phyloP scores from a whole-genome alignment of 2,329 filamentous ascomycete genomes.

The Periconia sp. region DNA sequence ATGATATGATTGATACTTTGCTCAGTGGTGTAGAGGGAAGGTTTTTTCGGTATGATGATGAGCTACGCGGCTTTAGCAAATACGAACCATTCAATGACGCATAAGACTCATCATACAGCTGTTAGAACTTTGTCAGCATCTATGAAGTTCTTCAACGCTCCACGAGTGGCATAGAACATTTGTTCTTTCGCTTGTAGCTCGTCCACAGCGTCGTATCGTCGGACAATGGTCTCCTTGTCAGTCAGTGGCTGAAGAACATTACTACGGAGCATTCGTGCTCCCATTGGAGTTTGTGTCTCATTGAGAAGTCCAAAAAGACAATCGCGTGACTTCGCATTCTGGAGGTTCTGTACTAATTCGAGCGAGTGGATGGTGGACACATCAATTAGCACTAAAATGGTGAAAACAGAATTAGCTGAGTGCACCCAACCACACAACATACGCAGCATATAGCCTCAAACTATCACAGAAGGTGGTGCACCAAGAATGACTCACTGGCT shows the following conservation, averaged over 20 bases:
- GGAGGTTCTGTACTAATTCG: constrained; percentile 86
- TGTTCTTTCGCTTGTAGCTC: constrained; percentile 82
- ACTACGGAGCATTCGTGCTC: constrained; percentile 76
- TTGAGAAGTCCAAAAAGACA: constrained; percentile 86
- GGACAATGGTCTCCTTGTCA: constrained; percentile 64
- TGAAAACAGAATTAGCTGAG: too few relatives aligned
- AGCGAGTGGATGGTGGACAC: constrained; percentile 82
- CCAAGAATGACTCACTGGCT: too few relatives aligned
- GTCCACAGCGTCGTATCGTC: constrained; percentile 78
- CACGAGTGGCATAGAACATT: constrained; percentile 76
- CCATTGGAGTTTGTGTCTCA: constrained; percentile 85
- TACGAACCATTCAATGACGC: neutral
- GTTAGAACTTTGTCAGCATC: constrained; percentile 82
- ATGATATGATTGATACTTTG: constrained; percentile 85
- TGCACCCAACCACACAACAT: too few relatives aligned
- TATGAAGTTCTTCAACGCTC: constrained; percentile 73
- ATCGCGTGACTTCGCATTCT: constrained; percentile 74
- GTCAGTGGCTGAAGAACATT: constrained; percentile 90
- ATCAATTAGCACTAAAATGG: constrained; percentile 85
- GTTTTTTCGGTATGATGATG: constrained; percentile 70
- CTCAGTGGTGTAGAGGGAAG: constrained; percentile 69
- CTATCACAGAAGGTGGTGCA: too few relatives aligned
- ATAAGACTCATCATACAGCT: constrained; percentile 53
- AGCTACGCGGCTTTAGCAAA: constrained; percentile 55
- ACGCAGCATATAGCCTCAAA: too few relatives aligned